phyloP scores from a whole-genome alignment of 139 green algal genomes.

The Yamagishiella unicocca region DNA sequence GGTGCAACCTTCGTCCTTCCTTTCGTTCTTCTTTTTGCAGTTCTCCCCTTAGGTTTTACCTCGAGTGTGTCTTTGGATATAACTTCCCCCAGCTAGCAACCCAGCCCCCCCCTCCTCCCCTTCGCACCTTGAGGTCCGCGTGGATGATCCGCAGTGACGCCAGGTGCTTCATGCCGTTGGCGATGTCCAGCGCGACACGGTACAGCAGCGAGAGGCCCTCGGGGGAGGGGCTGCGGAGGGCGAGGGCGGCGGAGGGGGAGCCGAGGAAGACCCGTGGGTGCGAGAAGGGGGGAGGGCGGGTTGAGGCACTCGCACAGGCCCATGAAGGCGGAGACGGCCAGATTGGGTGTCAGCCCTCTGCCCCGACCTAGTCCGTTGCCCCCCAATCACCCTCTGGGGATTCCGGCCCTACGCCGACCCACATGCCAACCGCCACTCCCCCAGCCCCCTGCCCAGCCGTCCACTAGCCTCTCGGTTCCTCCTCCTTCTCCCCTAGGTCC shows the following conservation, averaged over 20 bases:
- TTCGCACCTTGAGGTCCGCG: slow-evolving; percentile 46
- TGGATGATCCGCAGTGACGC: slow-evolving; percentile 51
- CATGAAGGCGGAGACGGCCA: too few species aligned
- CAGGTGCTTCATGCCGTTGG: slow-evolving; percentile 57
- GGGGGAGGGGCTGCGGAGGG: neutral
- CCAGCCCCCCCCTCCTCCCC: neutral
- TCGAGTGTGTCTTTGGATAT: too few species aligned
- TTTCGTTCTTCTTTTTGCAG: too few species aligned
- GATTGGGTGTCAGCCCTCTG: neutral
- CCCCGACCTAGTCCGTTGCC: neutral
- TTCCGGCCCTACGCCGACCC: neutral
- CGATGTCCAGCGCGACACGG: slow-evolving; percentile 48
- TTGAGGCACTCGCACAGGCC: neutral
- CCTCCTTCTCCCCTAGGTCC: neutral
- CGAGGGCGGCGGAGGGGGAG: neutral
- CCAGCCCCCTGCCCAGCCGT: neutral
- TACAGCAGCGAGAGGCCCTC: slow-evolving; percentile 36
- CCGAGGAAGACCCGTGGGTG: neutral
- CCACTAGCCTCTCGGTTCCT: neutral
- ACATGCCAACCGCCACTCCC: neutral
- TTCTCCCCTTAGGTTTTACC: too few species aligned
- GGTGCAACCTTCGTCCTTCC: too few species aligned
- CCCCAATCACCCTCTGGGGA: neutral
- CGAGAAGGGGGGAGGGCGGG: neutral
- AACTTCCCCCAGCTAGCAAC: neutral